A percentile compares a stretch with the other conserved stretches of the same genome.
Conservation (phyloP, 2,329 filamentous ascomycete species). For the Triangularia setosa region DNA sequence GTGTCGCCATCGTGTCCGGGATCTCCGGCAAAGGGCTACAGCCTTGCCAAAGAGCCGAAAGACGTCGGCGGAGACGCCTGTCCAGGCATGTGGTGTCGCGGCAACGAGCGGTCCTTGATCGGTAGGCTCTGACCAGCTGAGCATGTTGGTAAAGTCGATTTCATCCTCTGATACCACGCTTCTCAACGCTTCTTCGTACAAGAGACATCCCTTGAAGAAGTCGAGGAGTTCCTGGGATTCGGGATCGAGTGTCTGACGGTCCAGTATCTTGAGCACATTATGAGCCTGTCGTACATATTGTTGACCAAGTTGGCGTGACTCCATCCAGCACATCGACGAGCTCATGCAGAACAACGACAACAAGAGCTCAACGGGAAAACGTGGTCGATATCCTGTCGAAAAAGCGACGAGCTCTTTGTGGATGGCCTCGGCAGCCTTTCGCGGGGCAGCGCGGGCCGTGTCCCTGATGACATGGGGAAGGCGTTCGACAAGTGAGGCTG, state of each 20-base stretch:
- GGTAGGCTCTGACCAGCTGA: slow-evolving; percentile 26
- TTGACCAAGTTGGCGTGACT: slow-evolving; percentile 26
- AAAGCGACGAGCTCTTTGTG: slow-evolving; percentile 24
- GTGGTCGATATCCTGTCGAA: slow-evolving; percentile 1
- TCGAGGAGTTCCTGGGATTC: slow-evolving; percentile 22
- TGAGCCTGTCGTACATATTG: slow-evolving; percentile 26
- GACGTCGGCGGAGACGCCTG: slow-evolving; percentile 25
- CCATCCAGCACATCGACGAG: slow-evolving; percentile 30
- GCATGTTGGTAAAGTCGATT: slow-evolving; percentile 26
- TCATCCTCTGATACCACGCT: slow-evolving; percentile 30
- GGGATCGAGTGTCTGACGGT: slow-evolving; percentile 9
- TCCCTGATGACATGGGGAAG: slow-evolving; percentile 26
- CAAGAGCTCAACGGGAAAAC: slow-evolving; percentile 26
- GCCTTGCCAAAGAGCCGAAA: slow-evolving; percentile 28
- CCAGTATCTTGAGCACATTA: slow-evolving; percentile 22
- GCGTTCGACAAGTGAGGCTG: slow-evolving; percentile 28
- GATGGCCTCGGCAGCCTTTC: slow-evolving; percentile 25
- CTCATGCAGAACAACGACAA: slow-evolving; percentile 30
- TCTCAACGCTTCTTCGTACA: slow-evolving; percentile 30
- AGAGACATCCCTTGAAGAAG: slow-evolving; percentile 30
- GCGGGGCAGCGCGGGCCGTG: slow-evolving; percentile 22
- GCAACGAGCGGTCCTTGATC: slow-evolving; percentile 10
- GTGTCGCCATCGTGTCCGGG: slow-evolving; percentile 27
- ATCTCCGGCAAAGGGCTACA: slow-evolving; percentile 26
- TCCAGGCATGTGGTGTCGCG: slow-evolving; percentile 24